Evolutionary conservation across 768 basidiomycete species (phyloP).

Genomic region (Lactarius deliciosus): DNA sequence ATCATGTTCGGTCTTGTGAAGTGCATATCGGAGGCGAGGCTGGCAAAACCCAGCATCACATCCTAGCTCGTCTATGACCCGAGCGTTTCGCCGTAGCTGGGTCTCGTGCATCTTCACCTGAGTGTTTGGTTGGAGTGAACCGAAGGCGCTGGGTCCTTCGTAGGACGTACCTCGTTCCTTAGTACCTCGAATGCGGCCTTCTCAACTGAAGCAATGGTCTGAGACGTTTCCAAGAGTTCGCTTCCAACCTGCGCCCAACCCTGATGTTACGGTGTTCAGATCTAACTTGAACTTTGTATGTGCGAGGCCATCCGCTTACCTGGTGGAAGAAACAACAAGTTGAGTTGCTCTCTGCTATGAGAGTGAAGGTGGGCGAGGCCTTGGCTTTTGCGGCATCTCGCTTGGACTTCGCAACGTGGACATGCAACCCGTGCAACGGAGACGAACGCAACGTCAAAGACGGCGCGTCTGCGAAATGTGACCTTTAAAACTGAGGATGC

Average conservation of each 20-base stretch:
- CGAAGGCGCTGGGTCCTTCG: neutral
- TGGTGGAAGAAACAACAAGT: slow-evolving; percentile 70
- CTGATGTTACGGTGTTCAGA: slow-evolving; percentile 39
- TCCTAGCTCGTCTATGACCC: slow-evolving; percentile 87
- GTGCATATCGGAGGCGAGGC: slow-evolving; percentile 72
- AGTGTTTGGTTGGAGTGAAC: slow-evolving; percentile 2
- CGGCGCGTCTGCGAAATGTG: slow-evolving; percentile 51
- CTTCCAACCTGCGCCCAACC: slow-evolving; percentile 75
- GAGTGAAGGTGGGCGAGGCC: slow-evolving; percentile 50
- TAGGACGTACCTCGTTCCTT: slow-evolving; percentile 55
- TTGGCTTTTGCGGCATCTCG: slow-evolving; percentile 56
- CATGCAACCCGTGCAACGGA: slow-evolving; percentile 68
- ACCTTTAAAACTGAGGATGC: slow-evolving; percentile 7
- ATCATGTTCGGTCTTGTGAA: slow-evolving; percentile 70
- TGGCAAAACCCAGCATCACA: slow-evolving; percentile 77
- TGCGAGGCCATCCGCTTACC: slow-evolving; percentile 38
- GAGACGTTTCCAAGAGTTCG: slow-evolving; percentile 58
- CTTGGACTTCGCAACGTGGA: slow-evolving; percentile 66
- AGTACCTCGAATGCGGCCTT: slow-evolving; percentile 71
- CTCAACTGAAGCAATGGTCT: slow-evolving; percentile 56
- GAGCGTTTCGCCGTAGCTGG: slow-evolving; percentile 69
- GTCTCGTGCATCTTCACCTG: slow-evolving; percentile 63
- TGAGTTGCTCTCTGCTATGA: slow-evolving; percentile 59
- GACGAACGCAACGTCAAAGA: slow-evolving; percentile 73
- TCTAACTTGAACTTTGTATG: slow-evolving; percentile 2